Percentiles rank a stretch among this genome's conserved stretches.
phyloP scores from a whole-genome alignment of 441 rosid species.

The Codiaeum variegatum region DNA sequence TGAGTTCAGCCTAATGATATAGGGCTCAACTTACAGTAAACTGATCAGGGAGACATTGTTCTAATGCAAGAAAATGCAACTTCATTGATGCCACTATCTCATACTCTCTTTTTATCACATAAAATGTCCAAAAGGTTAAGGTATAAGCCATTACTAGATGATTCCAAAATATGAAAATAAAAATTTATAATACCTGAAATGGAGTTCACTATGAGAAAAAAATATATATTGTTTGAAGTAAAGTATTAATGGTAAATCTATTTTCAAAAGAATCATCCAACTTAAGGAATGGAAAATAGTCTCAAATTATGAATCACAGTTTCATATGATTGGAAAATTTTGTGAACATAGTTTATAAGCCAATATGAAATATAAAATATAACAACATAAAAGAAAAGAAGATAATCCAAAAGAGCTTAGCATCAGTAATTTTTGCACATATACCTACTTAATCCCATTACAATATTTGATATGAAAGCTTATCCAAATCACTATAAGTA shows the following conservation, averaged over 20 bases:
- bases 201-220: neutral
- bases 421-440: conserved; percentile 14
- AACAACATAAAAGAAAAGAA: neutral
- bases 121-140: conserved; percentile 86
- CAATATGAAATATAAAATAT: neutral
- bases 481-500: conserved; percentile 70
- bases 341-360: neutral
- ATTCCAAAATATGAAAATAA: conserved; percentile 66
- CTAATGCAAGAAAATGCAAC: conserved; percentile 82
- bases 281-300: neutral
- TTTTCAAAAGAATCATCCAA: neutral
- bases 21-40: conserved; percentile 57
- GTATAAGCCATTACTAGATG: conserved; percentile 84
- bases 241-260: neutral
- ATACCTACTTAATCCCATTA: conserved; percentile 60
- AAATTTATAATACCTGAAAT: neutral
- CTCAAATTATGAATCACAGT: neutral
- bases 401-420: neutral
- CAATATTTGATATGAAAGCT: conserved; percentile 90
- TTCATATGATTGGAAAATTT: neutral
- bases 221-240: neutral
- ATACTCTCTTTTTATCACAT: conserved; percentile 68
- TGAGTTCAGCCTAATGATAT: neutral
- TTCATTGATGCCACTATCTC: conserved; percentile 72
- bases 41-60: conserved; percentile 80